These are phyloP conservation scores for Populus euphratica DNA, from an alignment of 345 rosid genomes.

Conservation along the genomic window DNA sequence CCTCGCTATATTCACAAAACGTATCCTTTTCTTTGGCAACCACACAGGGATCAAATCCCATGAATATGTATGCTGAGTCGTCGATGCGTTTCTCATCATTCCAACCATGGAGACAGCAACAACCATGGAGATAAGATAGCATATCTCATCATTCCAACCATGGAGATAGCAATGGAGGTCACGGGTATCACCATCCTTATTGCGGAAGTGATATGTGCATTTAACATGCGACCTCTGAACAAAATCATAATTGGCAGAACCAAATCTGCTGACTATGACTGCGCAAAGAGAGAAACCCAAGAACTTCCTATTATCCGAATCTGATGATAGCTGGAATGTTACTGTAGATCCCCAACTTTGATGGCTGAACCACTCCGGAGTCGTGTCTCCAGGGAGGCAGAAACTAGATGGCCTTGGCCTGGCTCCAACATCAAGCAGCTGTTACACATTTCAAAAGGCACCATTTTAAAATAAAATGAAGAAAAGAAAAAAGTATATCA, in stretches of 20 bases:
- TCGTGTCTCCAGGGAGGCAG: too few relatives aligned
- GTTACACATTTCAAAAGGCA: not conserved
- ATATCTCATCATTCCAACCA: not conserved
- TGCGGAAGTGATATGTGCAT: too few relatives aligned
- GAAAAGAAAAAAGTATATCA: not conserved
- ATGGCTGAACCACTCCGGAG: not conserved
- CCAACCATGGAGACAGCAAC: not conserved
- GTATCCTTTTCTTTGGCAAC: too few relatives aligned
- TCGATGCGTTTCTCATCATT: not conserved
- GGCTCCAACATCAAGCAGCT: not conserved
- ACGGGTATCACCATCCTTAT: not conserved
- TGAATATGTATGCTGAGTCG: not conserved
- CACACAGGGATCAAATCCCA: not conserved
- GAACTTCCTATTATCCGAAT: not conserved
- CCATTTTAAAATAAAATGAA: too few relatives aligned
- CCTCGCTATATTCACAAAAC: not conserved
- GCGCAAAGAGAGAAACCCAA: not conserved
- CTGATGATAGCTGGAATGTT: not conserved
- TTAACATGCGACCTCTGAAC: not conserved
- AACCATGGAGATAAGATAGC: too few relatives aligned
- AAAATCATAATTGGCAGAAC: fast-evolving
- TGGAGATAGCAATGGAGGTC: not conserved
- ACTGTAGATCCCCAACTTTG: not conserved
- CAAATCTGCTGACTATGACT: too few relatives aligned
- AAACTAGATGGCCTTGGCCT: too few relatives aligned